A percentile compares a stretch with the other conserved stretches of the same genome.
phyloP scores from a whole-genome alignment of 495 filamentous ascomycete species.

The Penicillium canescens region DNA sequence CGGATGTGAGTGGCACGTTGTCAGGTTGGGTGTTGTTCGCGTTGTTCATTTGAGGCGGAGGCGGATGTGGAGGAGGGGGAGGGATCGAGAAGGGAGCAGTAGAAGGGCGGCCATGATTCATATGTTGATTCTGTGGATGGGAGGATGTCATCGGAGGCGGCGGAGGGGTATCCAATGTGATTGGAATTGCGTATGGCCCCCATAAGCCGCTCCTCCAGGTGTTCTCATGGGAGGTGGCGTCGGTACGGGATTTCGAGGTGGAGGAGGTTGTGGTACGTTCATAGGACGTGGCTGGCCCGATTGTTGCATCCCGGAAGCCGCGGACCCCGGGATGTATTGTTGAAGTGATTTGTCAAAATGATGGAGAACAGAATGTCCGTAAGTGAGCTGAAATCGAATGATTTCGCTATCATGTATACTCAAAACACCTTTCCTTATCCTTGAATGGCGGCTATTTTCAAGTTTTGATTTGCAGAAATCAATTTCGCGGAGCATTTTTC shows the following conservation, averaged over 20 bases:
- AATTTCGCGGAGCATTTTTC: constrained; percentile 13
- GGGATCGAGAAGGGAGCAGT: constrained; percentile 56
- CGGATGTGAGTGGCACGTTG: too few relatives aligned
- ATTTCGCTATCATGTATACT: constrained; percentile 11
- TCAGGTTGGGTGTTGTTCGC: too few relatives aligned
- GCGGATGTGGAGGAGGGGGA: constrained; percentile 58
- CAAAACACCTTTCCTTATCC: constrained; percentile 15
- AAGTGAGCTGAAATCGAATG: constrained; percentile 5
- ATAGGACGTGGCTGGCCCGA: too few relatives aligned
- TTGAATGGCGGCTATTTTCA: constrained; percentile 1
- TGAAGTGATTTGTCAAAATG: neutral
- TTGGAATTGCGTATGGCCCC: too few relatives aligned
- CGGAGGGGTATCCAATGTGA: too few relatives aligned
- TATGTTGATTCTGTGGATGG: constrained; percentile 42
- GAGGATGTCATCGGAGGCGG: constrained; percentile 53
- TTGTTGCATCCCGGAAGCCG: too few relatives aligned
- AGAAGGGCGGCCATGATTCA: constrained; percentile 58
- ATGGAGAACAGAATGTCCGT: constrained; percentile 1
- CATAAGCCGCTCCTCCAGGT: too few relatives aligned
- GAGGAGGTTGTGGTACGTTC: neutral
- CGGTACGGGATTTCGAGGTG: too few relatives aligned
- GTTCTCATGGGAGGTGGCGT: too few relatives aligned
- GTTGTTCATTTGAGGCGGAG: too few relatives aligned
- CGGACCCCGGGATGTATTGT: too few relatives aligned
- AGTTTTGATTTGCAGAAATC: constrained; percentile 11